Conservation (phyloP, 768 basidiomycete species). For the Podaxis rugospora region DNA sequence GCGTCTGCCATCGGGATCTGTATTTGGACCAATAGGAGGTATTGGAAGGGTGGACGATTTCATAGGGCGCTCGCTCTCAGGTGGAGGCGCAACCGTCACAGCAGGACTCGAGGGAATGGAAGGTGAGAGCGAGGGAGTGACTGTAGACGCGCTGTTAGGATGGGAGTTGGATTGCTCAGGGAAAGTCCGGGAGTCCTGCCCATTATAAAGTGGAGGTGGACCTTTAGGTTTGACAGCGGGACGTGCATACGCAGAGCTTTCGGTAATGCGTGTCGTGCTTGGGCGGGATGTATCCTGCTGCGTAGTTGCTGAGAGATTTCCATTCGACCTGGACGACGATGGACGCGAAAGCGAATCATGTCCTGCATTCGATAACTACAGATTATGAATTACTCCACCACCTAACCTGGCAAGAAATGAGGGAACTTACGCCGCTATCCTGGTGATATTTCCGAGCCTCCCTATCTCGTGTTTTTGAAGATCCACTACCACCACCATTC, state of each 20-base stretch:
- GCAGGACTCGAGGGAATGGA: slow-evolving; percentile 14
- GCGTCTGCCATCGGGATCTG: slow-evolving; percentile 27
- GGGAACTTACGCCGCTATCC: slow-evolving; percentile 38
- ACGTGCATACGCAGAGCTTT: slow-evolving; percentile 6
- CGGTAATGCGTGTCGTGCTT: slow-evolving; percentile 17
- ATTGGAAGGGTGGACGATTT: slow-evolving; percentile 41
- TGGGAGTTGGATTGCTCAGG: slow-evolving; percentile 11
- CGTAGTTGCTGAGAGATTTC: slow-evolving; percentile 1
- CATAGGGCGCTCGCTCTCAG: slow-evolving; percentile 3
- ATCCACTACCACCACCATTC: slow-evolving; percentile 37
- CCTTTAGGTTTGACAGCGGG: slow-evolving; percentile 24
- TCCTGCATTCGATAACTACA: slow-evolving; percentile 8
- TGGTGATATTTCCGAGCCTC: slow-evolving; percentile 32
- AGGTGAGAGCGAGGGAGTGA: neutral
- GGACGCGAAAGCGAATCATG: slow-evolving; percentile 6
- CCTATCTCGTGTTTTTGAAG: slow-evolving; percentile 37
- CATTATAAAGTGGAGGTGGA: slow-evolving; percentile 31
- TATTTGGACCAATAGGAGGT: slow-evolving; percentile 20
- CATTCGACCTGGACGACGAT: slow-evolving; percentile 12
- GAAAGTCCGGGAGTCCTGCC: slow-evolving; percentile 6
- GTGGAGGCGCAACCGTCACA: slow-evolving; percentile 40
- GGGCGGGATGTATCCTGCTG: slow-evolving; percentile 16
- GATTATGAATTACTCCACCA: neutral
- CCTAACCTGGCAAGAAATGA: slow-evolving; percentile 1
- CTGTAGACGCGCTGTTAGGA: slow-evolving; percentile 10